These are phyloP conservation scores for Crithidia expoeki DNA, from an alignment of 208 protist genomes.

Conservation along the genomic window DNA sequence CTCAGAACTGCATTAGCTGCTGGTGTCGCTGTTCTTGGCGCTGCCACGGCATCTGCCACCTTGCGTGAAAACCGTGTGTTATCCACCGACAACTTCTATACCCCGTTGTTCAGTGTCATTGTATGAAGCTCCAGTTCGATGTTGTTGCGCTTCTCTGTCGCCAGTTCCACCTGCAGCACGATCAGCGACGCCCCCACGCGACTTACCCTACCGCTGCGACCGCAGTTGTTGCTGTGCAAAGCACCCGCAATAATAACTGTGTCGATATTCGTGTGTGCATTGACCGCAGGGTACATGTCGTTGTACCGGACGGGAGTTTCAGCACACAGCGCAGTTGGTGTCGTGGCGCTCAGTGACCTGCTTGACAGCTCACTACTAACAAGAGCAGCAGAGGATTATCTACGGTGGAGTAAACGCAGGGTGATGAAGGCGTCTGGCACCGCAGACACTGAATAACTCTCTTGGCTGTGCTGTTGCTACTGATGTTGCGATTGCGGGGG, in stretches of 20 bases:
- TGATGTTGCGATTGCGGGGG: neutral
- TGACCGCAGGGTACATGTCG: too few species aligned
- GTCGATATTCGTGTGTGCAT: neutral
- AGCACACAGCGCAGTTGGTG: neutral
- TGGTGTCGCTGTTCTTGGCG: neutral
- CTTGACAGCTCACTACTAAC: neutral
- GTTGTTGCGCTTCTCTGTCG: conserved; percentile 76
- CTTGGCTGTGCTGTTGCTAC: neutral
- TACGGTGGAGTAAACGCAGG: neutral
- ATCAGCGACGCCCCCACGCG: conserved; percentile 46
- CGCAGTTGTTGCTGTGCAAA: neutral
- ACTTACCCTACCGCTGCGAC: conserved; percentile 30
- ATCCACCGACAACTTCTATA: conserved; percentile 46
- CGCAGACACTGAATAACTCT: neutral
- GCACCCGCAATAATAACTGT: neutral
- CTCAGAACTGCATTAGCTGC: neutral
- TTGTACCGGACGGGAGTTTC: neutral
- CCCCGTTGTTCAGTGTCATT: conserved; percentile 45
- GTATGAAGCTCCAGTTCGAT: conserved; percentile 70
- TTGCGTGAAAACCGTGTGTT: conserved; percentile 43
- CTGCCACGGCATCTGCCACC: conserved; percentile 9
- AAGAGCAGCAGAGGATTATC: neutral
- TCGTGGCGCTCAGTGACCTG: neutral
- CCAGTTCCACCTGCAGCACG: conserved; percentile 63
- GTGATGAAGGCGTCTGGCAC: conserved; percentile 16